Evolutionary conservation across 2,329 filamentous ascomycete genomes (phyloP).

Genomic region (Ilyonectria robusta): DNA sequence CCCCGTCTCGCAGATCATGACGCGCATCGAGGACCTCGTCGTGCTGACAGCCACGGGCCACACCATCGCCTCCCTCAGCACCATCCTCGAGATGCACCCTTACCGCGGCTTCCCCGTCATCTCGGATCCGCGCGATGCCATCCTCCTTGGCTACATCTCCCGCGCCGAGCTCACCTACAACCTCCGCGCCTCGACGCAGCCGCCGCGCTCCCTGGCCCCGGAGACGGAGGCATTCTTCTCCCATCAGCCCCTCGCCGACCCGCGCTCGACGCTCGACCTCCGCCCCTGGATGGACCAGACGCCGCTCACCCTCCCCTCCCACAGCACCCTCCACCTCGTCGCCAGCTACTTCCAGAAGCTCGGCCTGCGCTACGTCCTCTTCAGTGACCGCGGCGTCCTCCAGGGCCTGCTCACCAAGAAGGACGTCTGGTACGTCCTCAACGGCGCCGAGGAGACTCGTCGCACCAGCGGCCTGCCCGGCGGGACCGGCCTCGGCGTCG

Average conservation of each 20-base stretch:
- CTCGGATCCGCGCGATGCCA: slow-evolving; percentile 80
- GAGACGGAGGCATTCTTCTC: slow-evolving; percentile 88
- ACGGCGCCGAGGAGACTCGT: slow-evolving; percentile 78
- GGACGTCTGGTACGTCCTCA: slow-evolving; percentile 94
- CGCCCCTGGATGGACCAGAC: slow-evolving; percentile 99
- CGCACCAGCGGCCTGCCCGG: slow-evolving; percentile 53
- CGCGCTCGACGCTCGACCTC: slow-evolving; percentile 84
- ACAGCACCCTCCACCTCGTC: slow-evolving; percentile 84
- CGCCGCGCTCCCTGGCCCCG: slow-evolving; percentile 72
- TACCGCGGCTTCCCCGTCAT: slow-evolving; percentile 96
- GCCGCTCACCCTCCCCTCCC: slow-evolving; percentile 87
- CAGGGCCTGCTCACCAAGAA: slow-evolving; percentile 96
- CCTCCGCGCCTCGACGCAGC: slow-evolving; percentile 67
- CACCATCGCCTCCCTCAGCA: slow-evolving; percentile 82
- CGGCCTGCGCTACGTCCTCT: slow-evolving; percentile 90
- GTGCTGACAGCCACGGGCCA: slow-evolving; percentile 90
- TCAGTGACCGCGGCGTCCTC: slow-evolving; percentile 84
- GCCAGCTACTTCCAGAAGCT: slow-evolving; percentile 96
- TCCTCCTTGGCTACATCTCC: slow-evolving; percentile 93
- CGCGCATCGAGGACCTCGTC: slow-evolving; percentile 88
- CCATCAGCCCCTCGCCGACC: slow-evolving; percentile 86
- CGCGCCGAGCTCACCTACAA: slow-evolving; percentile 91
- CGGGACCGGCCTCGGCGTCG: slow-evolving; percentile 37
- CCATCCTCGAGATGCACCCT: slow-evolving; percentile 79
- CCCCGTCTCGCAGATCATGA: slow-evolving; percentile 91